Evolutionary conservation across 148 eudicot species (phyloP).

Genomic region (Tetragonia tetragonoides): DNA sequence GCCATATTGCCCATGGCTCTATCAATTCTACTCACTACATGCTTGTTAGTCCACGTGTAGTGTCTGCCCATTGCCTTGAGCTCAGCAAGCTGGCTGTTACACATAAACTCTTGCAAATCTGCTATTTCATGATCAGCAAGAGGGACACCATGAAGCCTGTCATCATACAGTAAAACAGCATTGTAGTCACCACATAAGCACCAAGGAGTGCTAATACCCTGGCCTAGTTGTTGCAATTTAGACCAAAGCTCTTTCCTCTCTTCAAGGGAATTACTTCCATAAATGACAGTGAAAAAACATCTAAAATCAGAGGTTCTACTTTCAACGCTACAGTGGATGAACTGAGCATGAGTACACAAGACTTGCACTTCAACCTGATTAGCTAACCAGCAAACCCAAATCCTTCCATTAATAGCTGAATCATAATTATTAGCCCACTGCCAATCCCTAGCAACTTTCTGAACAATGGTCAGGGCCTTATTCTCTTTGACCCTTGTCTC

Average conservation of each 20-base stretch:
- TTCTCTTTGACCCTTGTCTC: background rate
- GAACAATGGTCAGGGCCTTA: background rate
- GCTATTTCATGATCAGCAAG: background rate
- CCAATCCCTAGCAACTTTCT: background rate
- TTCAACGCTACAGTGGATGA: background rate
- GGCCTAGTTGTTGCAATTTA: background rate
- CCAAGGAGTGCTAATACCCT: background rate
- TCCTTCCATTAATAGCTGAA: background rate
- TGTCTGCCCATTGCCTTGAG: background rate
- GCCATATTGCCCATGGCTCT: background rate
- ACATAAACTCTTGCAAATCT: background rate
- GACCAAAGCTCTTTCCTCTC: background rate
- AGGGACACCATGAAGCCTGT: background rate
- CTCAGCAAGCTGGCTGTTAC: background rate
- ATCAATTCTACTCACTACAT: background rate
- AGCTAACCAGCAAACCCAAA: background rate
- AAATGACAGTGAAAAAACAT: background rate
- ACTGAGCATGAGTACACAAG: background rate
- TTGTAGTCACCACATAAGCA: background rate
- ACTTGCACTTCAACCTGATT: background rate
- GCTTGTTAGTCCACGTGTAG: background rate
- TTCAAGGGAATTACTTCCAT: background rate
- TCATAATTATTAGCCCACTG: background rate
- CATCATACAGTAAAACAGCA: background rate
- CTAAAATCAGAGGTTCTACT: background rate